phyloP scores from a whole-genome alignment of 2,329 filamentous ascomycete genomes.

The Rhexocercosporidium sp. region DNA sequence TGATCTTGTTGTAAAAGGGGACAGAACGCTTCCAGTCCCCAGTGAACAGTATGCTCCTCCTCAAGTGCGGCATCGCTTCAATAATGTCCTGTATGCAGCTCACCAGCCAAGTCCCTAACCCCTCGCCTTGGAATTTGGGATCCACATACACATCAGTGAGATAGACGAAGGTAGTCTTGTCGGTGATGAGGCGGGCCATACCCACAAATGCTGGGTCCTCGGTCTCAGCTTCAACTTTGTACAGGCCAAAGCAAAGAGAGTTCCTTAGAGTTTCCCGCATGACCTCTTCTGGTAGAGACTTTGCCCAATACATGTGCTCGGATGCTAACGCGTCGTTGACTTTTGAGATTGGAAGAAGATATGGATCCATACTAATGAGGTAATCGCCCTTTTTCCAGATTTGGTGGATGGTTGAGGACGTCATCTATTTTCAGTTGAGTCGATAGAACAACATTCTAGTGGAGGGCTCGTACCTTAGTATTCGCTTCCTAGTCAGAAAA shows the following conservation, averaged over 20 bases:
- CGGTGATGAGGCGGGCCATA: slow-evolving; percentile 67
- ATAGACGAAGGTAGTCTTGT: slow-evolving; percentile 71
- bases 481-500: no score
- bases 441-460: no score
- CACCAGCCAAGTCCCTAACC: slow-evolving; percentile 70
- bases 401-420: not conserved
- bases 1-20: slow-evolving; percentile 35
- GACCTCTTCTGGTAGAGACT: slow-evolving; percentile 51
- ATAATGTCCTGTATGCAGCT: slow-evolving; percentile 61
- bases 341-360: not conserved
- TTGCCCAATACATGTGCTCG: slow-evolving; percentile 62
- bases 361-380: not conserved
- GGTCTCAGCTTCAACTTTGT: slow-evolving; percentile 35
- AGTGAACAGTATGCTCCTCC: slow-evolving; percentile 62
- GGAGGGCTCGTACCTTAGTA: no score
- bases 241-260: slow-evolving; percentile 65
- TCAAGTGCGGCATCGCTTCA: slow-evolving; percentile 60
- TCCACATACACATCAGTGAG: slow-evolving; percentile 71
- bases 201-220: slow-evolving; percentile 49
- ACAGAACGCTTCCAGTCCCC: slow-evolving; percentile 25
- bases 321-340: not conserved
- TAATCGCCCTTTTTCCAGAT: not conserved
- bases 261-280: slow-evolving; percentile 58
- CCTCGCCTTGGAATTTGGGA: slow-evolving; percentile 60
- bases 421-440: not conserved